A percentile compares a stretch with the other conserved stretches of the same genome.
These are phyloP conservation scores for Myxozyma geophila DNA, from an alignment of 805 yeast species.

Conservation along the genomic window DNA sequence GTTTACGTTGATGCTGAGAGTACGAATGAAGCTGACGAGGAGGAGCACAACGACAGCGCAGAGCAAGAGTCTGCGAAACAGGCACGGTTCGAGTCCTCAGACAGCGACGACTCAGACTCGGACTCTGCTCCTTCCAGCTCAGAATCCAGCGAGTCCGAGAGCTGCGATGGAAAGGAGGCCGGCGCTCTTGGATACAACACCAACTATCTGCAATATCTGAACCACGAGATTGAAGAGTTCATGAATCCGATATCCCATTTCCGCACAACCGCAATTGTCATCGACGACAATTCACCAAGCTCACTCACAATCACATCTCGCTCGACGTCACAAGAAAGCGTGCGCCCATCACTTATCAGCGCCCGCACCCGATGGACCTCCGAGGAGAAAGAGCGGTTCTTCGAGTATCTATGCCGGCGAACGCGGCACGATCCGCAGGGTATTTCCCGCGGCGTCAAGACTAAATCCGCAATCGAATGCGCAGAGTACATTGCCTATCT, in stretches of 20 bases:
- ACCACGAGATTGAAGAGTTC: slow-evolving; percentile 27
- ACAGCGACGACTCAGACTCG: not conserved
- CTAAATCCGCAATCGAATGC: slow-evolving; percentile 28
- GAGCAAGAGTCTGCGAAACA: not conserved
- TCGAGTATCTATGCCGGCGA: slow-evolving; percentile 22
- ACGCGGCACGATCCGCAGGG: slow-evolving; percentile 33
- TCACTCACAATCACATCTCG: not conserved
- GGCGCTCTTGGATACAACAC: slow-evolving; percentile 12
- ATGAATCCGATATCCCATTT: not conserved
- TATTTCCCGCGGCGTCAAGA: slow-evolving; percentile 23
- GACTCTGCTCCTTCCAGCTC: slow-evolving; percentile 5
- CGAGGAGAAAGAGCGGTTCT: slow-evolving; percentile 33
- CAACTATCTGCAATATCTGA: slow-evolving; percentile 21
- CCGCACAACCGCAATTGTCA: not conserved
- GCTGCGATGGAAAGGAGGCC: not conserved
- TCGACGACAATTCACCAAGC: not conserved
- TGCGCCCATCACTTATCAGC: slow-evolving; percentile 16
- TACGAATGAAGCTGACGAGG: not conserved
- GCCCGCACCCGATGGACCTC: slow-evolving; percentile 24
- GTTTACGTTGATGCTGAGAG: not conserved
- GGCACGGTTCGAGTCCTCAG: not conserved
- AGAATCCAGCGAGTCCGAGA: slow-evolving; percentile 4
- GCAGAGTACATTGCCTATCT: slow-evolving; percentile 27
- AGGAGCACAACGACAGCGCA: not conserved
- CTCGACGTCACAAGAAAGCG: not conserved